A percentile compares a stretch with the other conserved stretches of the same genome.
Evolutionary conservation across 2,329 filamentous ascomycete species (phyloP).

Genomic region (Colletotrichum sp.): DNA sequence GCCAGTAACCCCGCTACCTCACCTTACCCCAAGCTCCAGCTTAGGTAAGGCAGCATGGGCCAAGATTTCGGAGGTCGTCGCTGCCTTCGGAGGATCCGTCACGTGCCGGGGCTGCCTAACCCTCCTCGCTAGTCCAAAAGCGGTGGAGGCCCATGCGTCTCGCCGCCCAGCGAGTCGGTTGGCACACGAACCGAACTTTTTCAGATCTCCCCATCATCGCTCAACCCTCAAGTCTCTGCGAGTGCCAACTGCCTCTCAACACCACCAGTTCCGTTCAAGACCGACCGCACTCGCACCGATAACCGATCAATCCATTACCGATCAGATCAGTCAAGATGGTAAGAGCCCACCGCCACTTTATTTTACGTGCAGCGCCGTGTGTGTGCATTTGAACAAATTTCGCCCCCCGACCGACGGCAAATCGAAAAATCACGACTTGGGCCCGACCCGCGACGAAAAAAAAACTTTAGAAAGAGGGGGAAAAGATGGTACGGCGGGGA

Average conservation of each 20-base stretch:
- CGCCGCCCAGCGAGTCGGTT: neutral
- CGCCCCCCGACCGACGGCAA: slow-evolving; percentile 7
- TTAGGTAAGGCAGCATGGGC: neutral
- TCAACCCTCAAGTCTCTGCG: slow-evolving; percentile 40
- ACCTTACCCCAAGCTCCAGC: neutral
- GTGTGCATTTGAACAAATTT: slow-evolving; percentile 14
- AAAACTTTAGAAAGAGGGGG: slow-evolving; percentile 5
- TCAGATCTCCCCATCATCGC: slow-evolving; percentile 47
- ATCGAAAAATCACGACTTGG: slow-evolving; percentile 21
- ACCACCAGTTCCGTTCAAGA: slow-evolving; percentile 57
- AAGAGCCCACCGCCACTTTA: slow-evolving; percentile 42
- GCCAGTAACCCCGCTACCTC: slow-evolving; percentile 1
- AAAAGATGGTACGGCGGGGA: slow-evolving; percentile 15
- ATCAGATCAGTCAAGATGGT: slow-evolving; percentile 71
- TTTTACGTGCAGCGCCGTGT: slow-evolving; percentile 18
- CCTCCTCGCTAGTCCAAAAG: slow-evolving; percentile 38
- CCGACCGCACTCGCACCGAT: slow-evolving; percentile 52
- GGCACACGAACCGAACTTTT: slow-evolving; percentile 45
- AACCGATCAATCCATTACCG: slow-evolving; percentile 38
- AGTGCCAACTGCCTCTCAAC: slow-evolving; percentile 52
- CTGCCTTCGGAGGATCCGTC: slow-evolving; percentile 21
- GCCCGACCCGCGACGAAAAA: slow-evolving; percentile 17
- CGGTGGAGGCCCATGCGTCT: slow-evolving; percentile 1
- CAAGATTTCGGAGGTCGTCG: neutral
- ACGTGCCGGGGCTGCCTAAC: slow-evolving; percentile 43